Conservation (phyloP, 2,329 filamentous ascomycete genomes). For the Elsinoe australis region DNA sequence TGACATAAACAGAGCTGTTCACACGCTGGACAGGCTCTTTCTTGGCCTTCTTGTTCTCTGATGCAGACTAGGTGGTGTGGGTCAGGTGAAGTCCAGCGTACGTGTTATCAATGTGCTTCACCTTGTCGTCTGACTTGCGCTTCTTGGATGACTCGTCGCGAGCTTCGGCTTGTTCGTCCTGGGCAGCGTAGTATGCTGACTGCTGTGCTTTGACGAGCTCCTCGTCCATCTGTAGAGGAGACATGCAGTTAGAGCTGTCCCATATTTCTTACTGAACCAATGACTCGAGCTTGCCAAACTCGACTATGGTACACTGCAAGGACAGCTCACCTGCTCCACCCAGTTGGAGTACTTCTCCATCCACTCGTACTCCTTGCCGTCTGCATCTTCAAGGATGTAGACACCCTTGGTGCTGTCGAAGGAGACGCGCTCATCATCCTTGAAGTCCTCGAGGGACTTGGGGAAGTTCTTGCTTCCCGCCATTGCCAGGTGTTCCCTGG, state of each 20-base stretch:
- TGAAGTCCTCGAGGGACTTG: slow-evolving; percentile 58
- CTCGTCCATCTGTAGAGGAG: slow-evolving; percentile 50
- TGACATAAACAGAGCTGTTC: slow-evolving; percentile 90
- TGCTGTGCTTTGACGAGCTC: slow-evolving; percentile 53
- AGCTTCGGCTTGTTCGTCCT: slow-evolving; percentile 48
- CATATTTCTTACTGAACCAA: slow-evolving; percentile 11
- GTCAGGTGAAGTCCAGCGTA: slow-evolving; percentile 11
- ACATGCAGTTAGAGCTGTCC: slow-evolving; percentile 14
- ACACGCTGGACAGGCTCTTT: slow-evolving; percentile 38
- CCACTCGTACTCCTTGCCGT: slow-evolving; percentile 80
- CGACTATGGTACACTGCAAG: slow-evolving; percentile 11
- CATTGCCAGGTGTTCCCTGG: not conserved
- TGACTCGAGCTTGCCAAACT: slow-evolving; percentile 1
- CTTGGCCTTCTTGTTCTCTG: slow-evolving; percentile 27
- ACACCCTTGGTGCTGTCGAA: slow-evolving; percentile 77
- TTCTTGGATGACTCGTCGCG: slow-evolving; percentile 40
- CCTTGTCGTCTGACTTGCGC: slow-evolving; percentile 35
- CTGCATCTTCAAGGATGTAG: slow-evolving; percentile 74
- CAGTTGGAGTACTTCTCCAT: slow-evolving; percentile 45
- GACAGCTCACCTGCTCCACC: slow-evolving; percentile 18
- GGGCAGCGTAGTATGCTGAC: slow-evolving; percentile 56
- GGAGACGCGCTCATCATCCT: slow-evolving; percentile 71
- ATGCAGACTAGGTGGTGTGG: slow-evolving; percentile 16
- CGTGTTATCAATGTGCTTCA: slow-evolving; percentile 19
- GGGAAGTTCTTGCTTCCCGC: slow-evolving; percentile 35